Evolutionary conservation across 176 grass and related monocot genomes (phyloP).

Genomic region (Hsuehochloa calcarea): DNA sequence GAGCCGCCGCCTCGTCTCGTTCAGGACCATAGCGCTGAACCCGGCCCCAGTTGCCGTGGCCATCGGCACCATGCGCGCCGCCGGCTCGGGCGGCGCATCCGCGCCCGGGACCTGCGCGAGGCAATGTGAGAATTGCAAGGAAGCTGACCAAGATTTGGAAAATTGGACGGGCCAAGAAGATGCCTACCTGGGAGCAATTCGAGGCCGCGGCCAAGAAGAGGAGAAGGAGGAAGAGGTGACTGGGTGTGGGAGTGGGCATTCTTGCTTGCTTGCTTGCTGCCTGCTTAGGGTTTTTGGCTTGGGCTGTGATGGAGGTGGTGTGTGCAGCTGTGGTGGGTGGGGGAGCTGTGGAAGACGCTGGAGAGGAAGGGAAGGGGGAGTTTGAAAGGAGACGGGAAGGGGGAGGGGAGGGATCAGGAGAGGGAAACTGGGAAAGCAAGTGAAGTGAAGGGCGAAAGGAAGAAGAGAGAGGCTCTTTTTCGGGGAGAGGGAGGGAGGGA

Average conservation of each 20-base stretch:
- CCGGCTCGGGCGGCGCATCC: not conserved
- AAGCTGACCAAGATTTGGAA: not conserved
- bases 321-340: not conserved
- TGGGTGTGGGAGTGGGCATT: constrained; percentile 20
- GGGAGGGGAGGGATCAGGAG: not conserved
- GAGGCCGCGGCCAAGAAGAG: constrained; percentile 31
- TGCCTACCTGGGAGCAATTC: constrained; percentile 28
- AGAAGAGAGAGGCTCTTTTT: not conserved
- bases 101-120: not conserved
- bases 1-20: constrained; percentile 65
- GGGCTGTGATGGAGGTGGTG: not conserved
- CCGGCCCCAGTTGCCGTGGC: not conserved
- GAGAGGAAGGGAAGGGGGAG: not conserved
- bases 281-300: not conserved
- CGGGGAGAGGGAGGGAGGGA: not conserved
- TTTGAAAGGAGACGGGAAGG: not conserved
- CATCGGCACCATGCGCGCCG: constrained; percentile 44
- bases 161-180: not conserved
- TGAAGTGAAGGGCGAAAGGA: constrained; percentile 13
- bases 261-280: constrained; percentile 17
- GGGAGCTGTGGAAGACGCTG: not conserved
- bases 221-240: constrained; percentile 23
- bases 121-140: not conserved
- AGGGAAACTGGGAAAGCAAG: constrained; percentile 4
- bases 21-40: constrained; percentile 50